Percentiles rank a stretch among this genome's conserved stretches.
Conservation (phyloP, 1,139 yeast genomes). For the Pichia sp. region DNA sequence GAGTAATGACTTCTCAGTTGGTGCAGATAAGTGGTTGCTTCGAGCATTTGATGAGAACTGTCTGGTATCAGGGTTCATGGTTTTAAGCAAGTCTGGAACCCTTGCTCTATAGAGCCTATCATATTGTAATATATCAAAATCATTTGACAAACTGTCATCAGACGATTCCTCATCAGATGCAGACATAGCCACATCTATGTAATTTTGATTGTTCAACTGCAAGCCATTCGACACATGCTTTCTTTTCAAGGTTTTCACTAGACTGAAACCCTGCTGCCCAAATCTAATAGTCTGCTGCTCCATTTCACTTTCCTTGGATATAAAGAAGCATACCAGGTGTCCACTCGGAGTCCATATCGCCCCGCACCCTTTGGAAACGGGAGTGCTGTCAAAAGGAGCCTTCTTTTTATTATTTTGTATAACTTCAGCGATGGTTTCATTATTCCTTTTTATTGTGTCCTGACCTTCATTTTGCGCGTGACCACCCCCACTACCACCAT, state of each 20-base stretch:
- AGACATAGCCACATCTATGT: constrained; percentile 5
- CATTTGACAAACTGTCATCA: constrained; percentile 42
- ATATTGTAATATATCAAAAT: constrained; percentile 42
- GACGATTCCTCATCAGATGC: constrained; percentile 10
- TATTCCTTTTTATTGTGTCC: constrained; percentile 2
- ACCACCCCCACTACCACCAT: too few relatives aligned
- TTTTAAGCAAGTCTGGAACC: constrained; percentile 38
- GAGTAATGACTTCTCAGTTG: constrained; percentile 22
- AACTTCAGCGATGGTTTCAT: constrained; percentile 1
- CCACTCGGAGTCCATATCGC: constrained; percentile 84
- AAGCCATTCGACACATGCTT: constrained; percentile 19
- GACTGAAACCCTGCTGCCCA: constrained; percentile 37
- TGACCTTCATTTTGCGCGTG: constrained; percentile 1
- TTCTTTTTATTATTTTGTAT: constrained; percentile 10
- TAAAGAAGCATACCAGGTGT: constrained; percentile 72
- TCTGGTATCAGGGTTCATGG: constrained; percentile 13
- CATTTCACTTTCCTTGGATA: constrained; percentile 42
- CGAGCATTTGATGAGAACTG: constrained; percentile 15
- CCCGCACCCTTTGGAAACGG: constrained; percentile 90
- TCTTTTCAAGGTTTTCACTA: constrained; percentile 29
- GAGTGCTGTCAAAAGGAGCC: constrained; percentile 62
- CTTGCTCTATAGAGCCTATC: constrained; percentile 39
- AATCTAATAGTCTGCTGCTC: constrained; percentile 32
- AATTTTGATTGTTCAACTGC: constrained; percentile 10
- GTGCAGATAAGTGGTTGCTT: constrained; percentile 16